Conservation (phyloP, 2,329 filamentous ascomycete species). For the Cladobotryum protrusum region DNA sequence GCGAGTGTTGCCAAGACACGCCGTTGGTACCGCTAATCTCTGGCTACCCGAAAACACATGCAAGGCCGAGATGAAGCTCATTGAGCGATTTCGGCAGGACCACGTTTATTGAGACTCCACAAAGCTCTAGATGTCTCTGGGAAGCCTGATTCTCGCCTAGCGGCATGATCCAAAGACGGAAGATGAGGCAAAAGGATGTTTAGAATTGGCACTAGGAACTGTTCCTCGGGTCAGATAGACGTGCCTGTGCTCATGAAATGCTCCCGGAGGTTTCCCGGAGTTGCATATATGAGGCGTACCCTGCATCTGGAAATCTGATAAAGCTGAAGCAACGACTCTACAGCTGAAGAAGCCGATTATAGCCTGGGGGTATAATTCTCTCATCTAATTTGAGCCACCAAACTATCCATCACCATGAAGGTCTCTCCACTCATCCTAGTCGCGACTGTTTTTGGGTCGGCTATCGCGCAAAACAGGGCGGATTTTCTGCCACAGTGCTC, state of each 20-base stretch:
- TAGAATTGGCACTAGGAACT: too few relatives aligned
- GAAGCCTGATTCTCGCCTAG: too few relatives aligned
- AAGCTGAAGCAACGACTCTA: too few relatives aligned
- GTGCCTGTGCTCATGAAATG: neutral
- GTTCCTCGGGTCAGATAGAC: too few relatives aligned
- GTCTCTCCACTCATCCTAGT: constrained; percentile 13
- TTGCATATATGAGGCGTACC: neutral
- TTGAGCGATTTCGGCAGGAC: constrained; percentile 6
- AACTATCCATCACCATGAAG: constrained; percentile 3
- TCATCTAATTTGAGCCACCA: neutral
- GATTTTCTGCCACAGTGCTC: constrained; percentile 25
- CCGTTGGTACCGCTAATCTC: neutral
- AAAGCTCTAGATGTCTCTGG: too few relatives aligned
- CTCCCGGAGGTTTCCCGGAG: neutral
- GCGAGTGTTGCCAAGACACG: constrained; percentile 2
- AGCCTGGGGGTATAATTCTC: neutral
- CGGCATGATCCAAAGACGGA: too few relatives aligned
- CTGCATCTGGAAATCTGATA: too few relatives aligned
- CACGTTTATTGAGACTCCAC: too few relatives aligned
- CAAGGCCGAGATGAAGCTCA: neutral
- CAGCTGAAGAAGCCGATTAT: too few relatives aligned
- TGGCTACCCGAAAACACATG: constrained; percentile 1
- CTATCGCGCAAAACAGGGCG: constrained; percentile 13
- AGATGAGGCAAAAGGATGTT: too few relatives aligned
- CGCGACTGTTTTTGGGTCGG: constrained; percentile 16